These are phyloP conservation scores for Ilex aquifolium DNA, from an alignment of 257 asterid species.

Conservation along the genomic window DNA sequence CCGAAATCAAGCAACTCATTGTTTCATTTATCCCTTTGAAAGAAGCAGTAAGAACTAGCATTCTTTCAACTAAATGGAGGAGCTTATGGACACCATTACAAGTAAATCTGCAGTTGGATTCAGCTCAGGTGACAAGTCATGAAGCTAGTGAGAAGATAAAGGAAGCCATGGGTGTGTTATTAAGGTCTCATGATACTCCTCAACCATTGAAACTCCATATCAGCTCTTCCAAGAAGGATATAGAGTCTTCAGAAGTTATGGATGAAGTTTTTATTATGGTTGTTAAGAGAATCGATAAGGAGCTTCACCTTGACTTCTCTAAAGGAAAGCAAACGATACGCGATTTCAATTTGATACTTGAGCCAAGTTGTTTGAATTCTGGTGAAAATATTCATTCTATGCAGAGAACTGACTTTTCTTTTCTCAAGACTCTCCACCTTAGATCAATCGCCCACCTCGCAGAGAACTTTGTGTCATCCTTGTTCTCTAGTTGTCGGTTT, in stretches of 20 bases:
- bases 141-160: not conserved
- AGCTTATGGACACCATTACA: not conserved
- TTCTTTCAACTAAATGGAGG: conserved; percentile 17
- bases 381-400: not conserved
- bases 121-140: not conserved
- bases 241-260: too few relatives aligned
- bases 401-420: conserved; percentile 1
- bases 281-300: conserved; percentile 11
- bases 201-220: conserved; percentile 7
- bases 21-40: conserved; percentile 14
- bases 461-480: conserved; percentile 7
- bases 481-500: conserved; percentile 9
- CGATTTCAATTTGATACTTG: conserved; percentile 3
- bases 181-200: not conserved
- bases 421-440: conserved; percentile 11
- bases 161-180: not conserved
- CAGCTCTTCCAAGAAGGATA: not conserved
- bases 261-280: not conserved
- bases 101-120: not conserved
- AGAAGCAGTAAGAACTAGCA: conserved; percentile 15
- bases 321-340: not conserved
- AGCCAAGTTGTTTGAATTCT: not conserved
- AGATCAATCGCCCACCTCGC: conserved; percentile 14
- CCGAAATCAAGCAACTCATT: conserved; percentile 8
- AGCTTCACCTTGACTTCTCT: conserved; percentile 18